Base-by-base conservation (phyloP, 495 filamentous ascomycete genomes). In the Xylaria sp. region DNA sequence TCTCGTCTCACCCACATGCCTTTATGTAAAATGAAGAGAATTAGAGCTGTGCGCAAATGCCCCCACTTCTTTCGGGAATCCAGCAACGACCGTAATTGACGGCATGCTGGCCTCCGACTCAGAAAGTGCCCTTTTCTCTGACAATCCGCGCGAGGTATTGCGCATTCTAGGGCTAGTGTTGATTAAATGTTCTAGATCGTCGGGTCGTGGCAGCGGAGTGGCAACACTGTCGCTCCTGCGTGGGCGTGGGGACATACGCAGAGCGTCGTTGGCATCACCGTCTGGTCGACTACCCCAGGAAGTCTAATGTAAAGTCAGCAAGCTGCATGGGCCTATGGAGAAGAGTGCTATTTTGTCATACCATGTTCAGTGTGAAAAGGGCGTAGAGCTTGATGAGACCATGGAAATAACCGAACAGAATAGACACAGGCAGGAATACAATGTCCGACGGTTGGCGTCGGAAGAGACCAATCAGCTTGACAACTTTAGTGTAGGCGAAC, bases 251-350 rank as follows among this genome's bases (percentile, higher is more conserved):
- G 83, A 80, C 82, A 90, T 85, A 66, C 88, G 85, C 61, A 83
- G 78, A 33, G 80, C 83, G 76, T 90, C 87, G 81, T 91, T 87
- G 58, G 85, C 80, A 74, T 92, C 90, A 63, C 89, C 90, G 67
- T 90, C 89, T 50, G 87, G 87, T 69, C 90, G 86, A 72, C 88
- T 91, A 61, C 90, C 90, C 90, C 90, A 92, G 6, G 90, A 90
- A 35, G 90, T 92, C 89, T 90, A 68, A 55, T 50, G 37, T 14
- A 26, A 71, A 50, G 68, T 82, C 35, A 81, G 79, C 69, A 70
- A 35, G 50, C 26, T 62, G 43, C 43, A 50, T 29, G 37, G 1
- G 43, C 53, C 41, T 12, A 41, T 12, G 21, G 12, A 21, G 21
- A 52, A 41, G 21, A 19, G 31, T 1, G 21, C 24, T 17, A 33